Base-by-base conservation (phyloP, 805 yeast genomes). In the Candida endomychidarum region DNA sequence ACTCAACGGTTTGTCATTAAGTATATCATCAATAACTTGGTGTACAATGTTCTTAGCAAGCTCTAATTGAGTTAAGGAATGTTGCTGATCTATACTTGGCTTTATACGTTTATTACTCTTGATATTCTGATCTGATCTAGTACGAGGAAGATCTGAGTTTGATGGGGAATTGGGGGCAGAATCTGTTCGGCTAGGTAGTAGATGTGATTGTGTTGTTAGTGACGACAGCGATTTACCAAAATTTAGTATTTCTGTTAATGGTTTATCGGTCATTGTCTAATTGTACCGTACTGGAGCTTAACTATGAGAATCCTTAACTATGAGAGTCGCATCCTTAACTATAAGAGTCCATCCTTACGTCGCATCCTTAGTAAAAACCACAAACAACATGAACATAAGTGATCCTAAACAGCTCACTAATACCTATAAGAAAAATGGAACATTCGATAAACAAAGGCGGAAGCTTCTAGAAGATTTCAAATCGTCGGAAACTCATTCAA, bases 351-450 rank as follows among this genome's bases (percentile, higher is more conserved):
- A n/a, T n/a, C n/a, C n/a, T n/a, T n/a, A n/a, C n/a, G n/a, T n/a
- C n/a, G n/a, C n/a, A n/a, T n/a, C n/a, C n/a, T n/a, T n/a, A n/a
- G n/a, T n/a, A n/a, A n/a, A n/a, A n/a, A n/a, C n/a, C n/a, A n/a
- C n/a, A n/a, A n/a, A 16, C 20, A 8, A 11, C 11, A 19, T 17
- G 15, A 12, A 19, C 12, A 31, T 17, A 5, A 31, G 8, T 4
- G 60, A 69, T 42, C 70, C 75, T 21, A 65, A 63, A 32, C 65
- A 65, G 21, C 53, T 77, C 12, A 58, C 70, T 1, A 58, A 56
- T 1, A 53, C 60, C 10, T 77, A 70, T 54, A 77, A 77, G 54
- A 70, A 70, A 42, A 62, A 65, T 30, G 82, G 82, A 0, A 41
- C 62, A 1, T 77, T 77, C 47, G 81, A 77, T 48, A 51, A 60